Percentiles rank a stretch among this genome's conserved stretches.
These are phyloP conservation scores for Globisporangium solare DNA, from an alignment of 352 stramenopile genomes.

Conservation along the genomic window DNA sequence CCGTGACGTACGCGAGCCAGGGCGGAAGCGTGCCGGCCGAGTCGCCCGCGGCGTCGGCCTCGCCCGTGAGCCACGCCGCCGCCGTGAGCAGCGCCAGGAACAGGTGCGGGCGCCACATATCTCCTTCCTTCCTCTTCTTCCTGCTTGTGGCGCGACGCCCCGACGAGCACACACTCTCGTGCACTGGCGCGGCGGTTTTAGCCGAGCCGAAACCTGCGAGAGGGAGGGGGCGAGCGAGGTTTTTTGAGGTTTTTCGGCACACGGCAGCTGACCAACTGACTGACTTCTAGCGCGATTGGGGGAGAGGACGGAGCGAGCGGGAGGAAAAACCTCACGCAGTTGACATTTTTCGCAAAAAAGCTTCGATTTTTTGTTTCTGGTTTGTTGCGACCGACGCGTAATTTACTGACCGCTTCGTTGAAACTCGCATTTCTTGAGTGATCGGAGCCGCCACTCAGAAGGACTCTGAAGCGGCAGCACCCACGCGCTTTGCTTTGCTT, in stretches of 20 bases:
- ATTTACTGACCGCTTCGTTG: too few relatives aligned
- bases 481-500: too few relatives aligned
- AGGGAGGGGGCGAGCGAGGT: neutral
- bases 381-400: too few relatives aligned
- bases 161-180: too few relatives aligned
- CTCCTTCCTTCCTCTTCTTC: neutral
- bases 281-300: neutral
- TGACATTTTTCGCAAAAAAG: constrained; percentile 1
- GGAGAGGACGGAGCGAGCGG: neutral
- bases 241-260: neutral
- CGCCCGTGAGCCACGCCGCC: constrained; percentile 17
- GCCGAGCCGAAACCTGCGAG: constrained; percentile 3
- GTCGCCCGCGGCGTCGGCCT: constrained; percentile 23
- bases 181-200: too few relatives aligned
- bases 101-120: constrained; percentile 18
- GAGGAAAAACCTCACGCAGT: constrained; percentile 1
- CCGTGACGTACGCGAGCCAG: constrained; percentile 83
- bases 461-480: too few relatives aligned
- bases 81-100: constrained; percentile 34
- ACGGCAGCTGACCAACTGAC: neutral
- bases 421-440: too few relatives aligned
- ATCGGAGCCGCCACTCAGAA: too few relatives aligned
- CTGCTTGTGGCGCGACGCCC: neutral
- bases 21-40: constrained; percentile 46
- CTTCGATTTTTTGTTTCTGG: neutral